Evolutionary conservation across 306 rosid genomes (phyloP), one percentile per base, ranked within the genome.

Genomic region (Prosopis cineraria): DNA sequence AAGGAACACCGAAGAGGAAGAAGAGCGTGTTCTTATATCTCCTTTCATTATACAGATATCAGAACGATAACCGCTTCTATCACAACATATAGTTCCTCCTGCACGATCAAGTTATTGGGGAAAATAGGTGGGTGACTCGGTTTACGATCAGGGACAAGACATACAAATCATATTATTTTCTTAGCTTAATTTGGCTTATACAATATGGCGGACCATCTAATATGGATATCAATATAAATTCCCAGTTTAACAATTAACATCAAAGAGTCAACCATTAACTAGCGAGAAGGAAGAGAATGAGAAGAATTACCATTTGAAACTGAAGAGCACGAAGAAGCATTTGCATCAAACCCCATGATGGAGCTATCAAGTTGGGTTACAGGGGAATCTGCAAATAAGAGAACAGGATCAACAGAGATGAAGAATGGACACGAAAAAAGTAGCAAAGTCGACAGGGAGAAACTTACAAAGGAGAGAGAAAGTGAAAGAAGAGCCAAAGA

Each of bases 1-100:
- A 64, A 95, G 90, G 60, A 91, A 87, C 48, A 95, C 74, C 2
- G 99, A 88, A 59, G 90, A 88, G 52, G 99, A 88, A 64, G 88
- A 59, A 27, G 93, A 74, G 44, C 87, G 79, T 66, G 97, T 89
- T 82, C 98, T 86, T 43, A 95, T 79, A 68, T 95, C 98, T 66
- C 99, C 99, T 88, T 88, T 95, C 98, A 95, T 89, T 13, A 84
- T 29, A 74, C 99, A 95, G 11, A 95, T 47, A 84, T 95, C 99
- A 24, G 97, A 89, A 65, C 99, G 93, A 25, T 81, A 56, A 67
- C 90, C 91, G 75, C 79, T 93, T 75, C 99, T 86, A 78, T 95
- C 98, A 67, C 99, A 95, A 71, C 87, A 86, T 77, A 95, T 82
- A 39, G 86, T 88, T 75, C 93, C 99, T 88, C 96, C 99, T 89